Evolutionary conservation across 805 yeast species (phyloP), one percentile per base, ranked within the genome.

Genomic region (Ogataea populi-albae): DNA sequence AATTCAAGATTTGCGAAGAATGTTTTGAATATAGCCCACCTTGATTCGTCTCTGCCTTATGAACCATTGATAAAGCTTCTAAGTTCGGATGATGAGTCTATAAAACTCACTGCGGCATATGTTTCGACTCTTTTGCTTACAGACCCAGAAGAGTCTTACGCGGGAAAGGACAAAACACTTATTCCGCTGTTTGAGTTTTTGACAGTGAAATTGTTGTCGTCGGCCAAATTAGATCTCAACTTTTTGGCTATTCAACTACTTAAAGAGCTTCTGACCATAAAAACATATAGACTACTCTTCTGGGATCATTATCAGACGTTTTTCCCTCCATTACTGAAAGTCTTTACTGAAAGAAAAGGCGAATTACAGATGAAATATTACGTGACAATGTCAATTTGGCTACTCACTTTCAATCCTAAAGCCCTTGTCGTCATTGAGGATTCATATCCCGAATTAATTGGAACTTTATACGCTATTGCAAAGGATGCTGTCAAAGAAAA

Each of bases 401-500:
- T 88, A 35, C 68, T 87, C 43, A 78, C 95, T 4, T 93, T 91
- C 65, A 81, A 77, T 57, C 60, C 61, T n/a, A 46, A 56, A 30
- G 69, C 78, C 25, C 71, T 79, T 40, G 47, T 49, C 43, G 71
- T 60, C 43, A 67, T 73, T 49, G 73, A 68, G 41, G 64, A 63
- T 51, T 71, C 64, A 47, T 86, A 65, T 63, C 76, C 68, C n/a
- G 75, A 65, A 43, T 62, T 73, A 54, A 73, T 74, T 37, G 79
- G 66, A 31, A 68, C 54, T 59, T 70, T 72, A 64, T 69, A 75
- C 43, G 61, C 62, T 25, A 69, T 86, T 31, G 77, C 88, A 19
- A 85, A 83, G 55, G 77, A 78, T 39, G 86, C 96, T 2, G 85
- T 91, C 47, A 93, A 93, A 67, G 95, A 89, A 64, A 93, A 93